Evolutionary conservation across 768 basidiomycete genomes (phyloP), one percentile per base, ranked within the genome.

Genomic region (Rhizopogon rudus): DNA sequence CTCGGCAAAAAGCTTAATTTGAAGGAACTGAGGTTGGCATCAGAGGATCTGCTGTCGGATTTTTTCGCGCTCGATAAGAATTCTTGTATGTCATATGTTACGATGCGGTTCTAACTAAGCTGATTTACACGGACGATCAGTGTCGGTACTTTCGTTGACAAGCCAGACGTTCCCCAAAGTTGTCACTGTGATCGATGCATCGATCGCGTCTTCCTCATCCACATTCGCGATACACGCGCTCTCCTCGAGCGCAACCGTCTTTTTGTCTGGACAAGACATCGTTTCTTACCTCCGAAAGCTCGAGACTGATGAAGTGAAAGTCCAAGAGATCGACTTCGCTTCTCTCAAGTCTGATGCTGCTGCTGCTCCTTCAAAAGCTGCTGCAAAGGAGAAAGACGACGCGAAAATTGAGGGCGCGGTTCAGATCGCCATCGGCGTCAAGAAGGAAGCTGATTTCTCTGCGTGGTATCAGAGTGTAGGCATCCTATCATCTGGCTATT

Each of bases 391-490:
- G 60, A 87, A 86, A 63, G 87, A 87, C 57, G 86, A 84, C 57
- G 83, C 85, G 35, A 91, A 85, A 73, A 88, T 91, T 57, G 90
- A 96, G 57, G 92, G 89, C 45, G 86, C 91, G 1, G 83, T 93
- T 22, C 90, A 95, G 74, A 87, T 95, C 63, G 94, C 95, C 37
- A 91, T 98, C 66, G 90, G 92, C 51, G 89, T 94, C 63, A 91
- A 92, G 80, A 98, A 98, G 71, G 93, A 97, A 67, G 89, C 88
- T 42, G 95, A 98, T 67, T 98, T 98, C 72, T 75, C 94, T 8
- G 80, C 84, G 14, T 98, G 94, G 93, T 96, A 98, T 69, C 93
- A 91, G 56, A 93, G 84, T 65, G 93, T 94, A 59, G 58, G 81
- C 74, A 20, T 3, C 13, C n/a, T 39, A 48, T 28, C 41, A 56